Conservation (phyloP, 2,329 filamentous ascomycete species). For the Ophiocordyceps camponoti-floridani region DNA sequence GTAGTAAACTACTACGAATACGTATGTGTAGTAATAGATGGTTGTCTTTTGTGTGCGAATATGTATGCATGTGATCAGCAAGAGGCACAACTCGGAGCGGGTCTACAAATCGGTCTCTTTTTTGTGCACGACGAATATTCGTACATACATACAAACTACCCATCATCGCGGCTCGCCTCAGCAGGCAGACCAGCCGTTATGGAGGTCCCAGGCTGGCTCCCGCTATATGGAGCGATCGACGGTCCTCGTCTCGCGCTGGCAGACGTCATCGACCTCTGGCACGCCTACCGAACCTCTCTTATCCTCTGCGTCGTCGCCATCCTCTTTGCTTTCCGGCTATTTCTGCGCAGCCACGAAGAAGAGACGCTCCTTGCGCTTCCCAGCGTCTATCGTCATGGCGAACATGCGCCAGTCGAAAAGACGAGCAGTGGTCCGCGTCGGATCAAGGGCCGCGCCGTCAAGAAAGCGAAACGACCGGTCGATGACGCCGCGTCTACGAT, state of each 20-base stretch:
- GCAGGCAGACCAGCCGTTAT: no score
- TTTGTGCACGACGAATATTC: no score
- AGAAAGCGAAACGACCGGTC: slow-evolving; percentile 9
- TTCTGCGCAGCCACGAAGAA: slow-evolving; percentile 19
- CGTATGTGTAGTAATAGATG: no score
- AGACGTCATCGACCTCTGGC: slow-evolving; percentile 26
- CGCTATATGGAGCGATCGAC: neutral
- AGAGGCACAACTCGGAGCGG: no score
- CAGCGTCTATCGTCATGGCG: slow-evolving; percentile 12
- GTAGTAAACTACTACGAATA: no score
- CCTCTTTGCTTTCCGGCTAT: slow-evolving; percentile 21
- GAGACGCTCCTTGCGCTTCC: slow-evolving; percentile 18
- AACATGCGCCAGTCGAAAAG: slow-evolving; percentile 12
- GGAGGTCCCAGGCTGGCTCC: no score
- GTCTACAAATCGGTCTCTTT: no score
- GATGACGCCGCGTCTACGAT: slow-evolving; percentile 12
- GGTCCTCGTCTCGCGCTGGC: neutral
- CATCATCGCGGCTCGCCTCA: no score
- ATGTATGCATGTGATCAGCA: no score
- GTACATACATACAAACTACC: no score
- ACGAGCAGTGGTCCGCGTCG: slow-evolving; percentile 24
- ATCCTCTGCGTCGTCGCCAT: slow-evolving; percentile 19
- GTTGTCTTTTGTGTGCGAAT: no score
- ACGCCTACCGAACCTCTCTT: slow-evolving; percentile 25
- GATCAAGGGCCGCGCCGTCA: slow-evolving; percentile 25